Percentiles rank a stretch among this genome's conserved stretches.
These are phyloP conservation scores for Strobilomyces echinocephalus DNA, from an alignment of 768 basidiomycete species.

Conservation along the genomic window DNA sequence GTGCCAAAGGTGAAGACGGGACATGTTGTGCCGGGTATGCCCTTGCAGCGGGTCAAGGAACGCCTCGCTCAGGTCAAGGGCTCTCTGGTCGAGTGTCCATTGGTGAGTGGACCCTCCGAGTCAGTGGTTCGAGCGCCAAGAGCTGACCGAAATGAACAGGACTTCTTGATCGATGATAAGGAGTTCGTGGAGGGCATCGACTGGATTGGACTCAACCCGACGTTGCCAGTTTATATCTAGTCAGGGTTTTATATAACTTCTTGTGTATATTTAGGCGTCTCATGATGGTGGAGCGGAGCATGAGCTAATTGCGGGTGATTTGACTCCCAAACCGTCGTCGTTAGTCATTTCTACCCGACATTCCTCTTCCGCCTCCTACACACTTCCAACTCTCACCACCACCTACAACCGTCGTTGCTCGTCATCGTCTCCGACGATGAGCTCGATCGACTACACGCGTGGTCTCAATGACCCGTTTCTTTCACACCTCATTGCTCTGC, in stretches of 20 bases:
- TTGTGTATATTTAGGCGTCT: background rate
- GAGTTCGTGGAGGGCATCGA: slow-evolving; percentile 65
- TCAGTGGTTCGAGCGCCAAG: background rate
- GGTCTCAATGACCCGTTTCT: slow-evolving; percentile 37
- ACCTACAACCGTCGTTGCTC: slow-evolving; percentile 3
- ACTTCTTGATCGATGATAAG: slow-evolving; percentile 81
- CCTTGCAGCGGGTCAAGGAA: slow-evolving; percentile 67
- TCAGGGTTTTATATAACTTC: background rate
- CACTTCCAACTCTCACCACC: slow-evolving; percentile 7
- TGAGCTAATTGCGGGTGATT: slow-evolving; percentile 7
- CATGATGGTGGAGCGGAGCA: slow-evolving; percentile 15
- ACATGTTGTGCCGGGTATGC: slow-evolving; percentile 70
- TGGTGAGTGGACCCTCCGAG: slow-evolving; percentile 41
- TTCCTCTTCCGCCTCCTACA: background rate
- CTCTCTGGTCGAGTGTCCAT: slow-evolving; percentile 68
- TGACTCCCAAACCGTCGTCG: slow-evolving; percentile 2
- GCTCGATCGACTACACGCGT: slow-evolving; percentile 25
- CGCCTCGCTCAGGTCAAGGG: slow-evolving; percentile 67
- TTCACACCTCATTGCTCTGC: slow-evolving; percentile 51
- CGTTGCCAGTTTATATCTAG: slow-evolving; percentile 73
- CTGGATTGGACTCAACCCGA: slow-evolving; percentile 72
- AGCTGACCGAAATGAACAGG: slow-evolving; percentile 37
- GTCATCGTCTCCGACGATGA: slow-evolving; percentile 30
- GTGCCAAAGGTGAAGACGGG: slow-evolving; percentile 74
- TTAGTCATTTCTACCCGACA: background rate